phyloP scores from a whole-genome alignment of 108 stramenopile species.

The Stephanodiscus minutulus region DNA sequence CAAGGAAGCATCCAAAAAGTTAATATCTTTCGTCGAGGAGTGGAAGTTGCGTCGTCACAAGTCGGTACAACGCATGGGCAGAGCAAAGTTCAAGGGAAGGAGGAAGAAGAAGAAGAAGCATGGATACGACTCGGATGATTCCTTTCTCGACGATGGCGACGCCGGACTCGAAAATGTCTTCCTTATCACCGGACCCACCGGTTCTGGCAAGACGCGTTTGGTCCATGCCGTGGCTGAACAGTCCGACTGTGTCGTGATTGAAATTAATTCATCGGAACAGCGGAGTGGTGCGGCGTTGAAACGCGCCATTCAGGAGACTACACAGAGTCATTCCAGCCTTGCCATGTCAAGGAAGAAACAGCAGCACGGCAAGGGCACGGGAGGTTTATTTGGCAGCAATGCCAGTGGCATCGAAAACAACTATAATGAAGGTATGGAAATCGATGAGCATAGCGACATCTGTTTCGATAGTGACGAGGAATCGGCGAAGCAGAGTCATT shows the following conservation, averaged over 20 bases:
- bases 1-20: conserved; percentile 33
- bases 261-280: conserved; percentile 71
- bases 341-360: conserved; percentile 45
- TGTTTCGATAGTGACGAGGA: conserved; percentile 23
- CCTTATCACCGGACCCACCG: conserved; percentile 67
- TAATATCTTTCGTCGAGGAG: conserved; percentile 55
- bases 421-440: conserved; percentile 10
- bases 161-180: conserved; percentile 54
- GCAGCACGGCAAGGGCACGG: background rate
- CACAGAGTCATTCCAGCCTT: conserved; percentile 71
- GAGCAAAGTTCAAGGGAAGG: conserved; percentile 29
- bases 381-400: conserved; percentile 1
- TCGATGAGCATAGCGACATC: conserved; percentile 48
- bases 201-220: conserved; percentile 69
- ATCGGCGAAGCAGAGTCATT: conserved; percentile 25
- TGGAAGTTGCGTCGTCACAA: conserved; percentile 67
- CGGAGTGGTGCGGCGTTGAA: conserved; percentile 63
- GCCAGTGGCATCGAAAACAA: conserved; percentile 1
- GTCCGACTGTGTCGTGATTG: conserved; percentile 64
- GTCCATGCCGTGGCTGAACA: conserved; percentile 72
- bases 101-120: conserved; percentile 31
- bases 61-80: conserved; percentile 48
- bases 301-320: conserved; percentile 74
- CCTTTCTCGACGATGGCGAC: conserved; percentile 45
- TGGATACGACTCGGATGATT: conserved; percentile 61